A percentile compares a stretch with the other conserved stretches of the same genome.
Evolutionary conservation across 2,329 filamentous ascomycete species (phyloP).

Genomic region (Knufia fluminis): DNA sequence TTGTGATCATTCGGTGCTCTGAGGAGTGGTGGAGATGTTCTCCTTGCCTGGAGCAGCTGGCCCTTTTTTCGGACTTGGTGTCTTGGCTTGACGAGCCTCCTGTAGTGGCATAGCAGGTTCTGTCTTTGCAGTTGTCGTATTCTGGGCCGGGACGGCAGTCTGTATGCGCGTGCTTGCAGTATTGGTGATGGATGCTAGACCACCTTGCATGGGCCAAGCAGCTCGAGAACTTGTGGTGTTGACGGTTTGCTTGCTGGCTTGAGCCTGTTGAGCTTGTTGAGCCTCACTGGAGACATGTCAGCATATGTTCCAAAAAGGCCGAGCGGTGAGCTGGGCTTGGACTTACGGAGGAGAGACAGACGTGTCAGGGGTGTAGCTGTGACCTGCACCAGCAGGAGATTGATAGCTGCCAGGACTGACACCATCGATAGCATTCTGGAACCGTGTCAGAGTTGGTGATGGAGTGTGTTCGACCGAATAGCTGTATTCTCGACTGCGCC

Average conservation of each 20-base stretch:
- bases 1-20: constrained; percentile 21
- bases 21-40: constrained; percentile 26
- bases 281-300: constrained; percentile 29
- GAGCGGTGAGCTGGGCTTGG: constrained; percentile 21
- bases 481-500: constrained; percentile 93
- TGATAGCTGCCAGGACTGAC: constrained; percentile 36
- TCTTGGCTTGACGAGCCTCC: constrained; percentile 25
- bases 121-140: constrained; percentile 29
- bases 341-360: constrained; percentile 41
- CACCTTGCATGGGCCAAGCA: constrained; percentile 30
- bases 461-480: constrained; percentile 41
- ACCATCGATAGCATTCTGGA: constrained; percentile 32
- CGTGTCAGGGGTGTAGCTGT: constrained; percentile 39
- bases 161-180: constrained; percentile 25
- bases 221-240: constrained; percentile 25
- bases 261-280: constrained; percentile 9
- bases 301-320: constrained; percentile 8
- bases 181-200: constrained; percentile 31
- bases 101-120: constrained; percentile 27
- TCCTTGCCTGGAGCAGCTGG: constrained; percentile 33
- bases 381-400: constrained; percentile 34
- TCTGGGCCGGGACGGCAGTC: constrained; percentile 13
- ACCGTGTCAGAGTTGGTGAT: constrained; percentile 34
- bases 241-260: constrained; percentile 26
- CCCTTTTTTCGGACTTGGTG: constrained; percentile 35